Percentiles rank a stretch among this genome's conserved stretches.
phyloP scores from a whole-genome alignment of 371 early-diverging fungal genomes.

The Mucor circinelloides region DNA sequence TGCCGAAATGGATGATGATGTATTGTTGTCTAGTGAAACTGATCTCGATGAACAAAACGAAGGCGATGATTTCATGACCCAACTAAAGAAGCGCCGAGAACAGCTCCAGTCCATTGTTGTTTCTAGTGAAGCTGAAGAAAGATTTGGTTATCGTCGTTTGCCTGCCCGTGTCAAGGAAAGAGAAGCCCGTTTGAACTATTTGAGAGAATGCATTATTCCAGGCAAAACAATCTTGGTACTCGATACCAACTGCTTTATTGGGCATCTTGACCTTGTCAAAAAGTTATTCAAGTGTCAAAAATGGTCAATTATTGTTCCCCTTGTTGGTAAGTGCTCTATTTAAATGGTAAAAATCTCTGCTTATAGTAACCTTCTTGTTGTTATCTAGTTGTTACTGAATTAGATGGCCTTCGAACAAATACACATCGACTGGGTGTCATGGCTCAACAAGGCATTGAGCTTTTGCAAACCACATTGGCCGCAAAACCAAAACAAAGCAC shows the following conservation, averaged over 20 bases:
- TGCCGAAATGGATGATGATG: constrained; percentile 48
- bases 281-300: constrained; percentile 53
- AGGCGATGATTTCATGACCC: constrained; percentile 46
- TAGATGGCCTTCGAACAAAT: constrained; percentile 64
- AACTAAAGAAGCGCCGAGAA: constrained; percentile 47
- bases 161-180: constrained; percentile 36
- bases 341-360: background rate
- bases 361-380: background rate
- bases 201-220: constrained; percentile 40
- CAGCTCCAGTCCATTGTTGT: constrained; percentile 38
- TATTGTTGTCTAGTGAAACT: constrained; percentile 34
- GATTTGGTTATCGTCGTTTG: constrained; percentile 24
- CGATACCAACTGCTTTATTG: constrained; percentile 73
- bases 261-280: constrained; percentile 57
- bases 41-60: constrained; percentile 33
- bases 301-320: constrained; percentile 65
- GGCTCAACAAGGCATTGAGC: constrained; percentile 53
- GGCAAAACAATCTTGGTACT: constrained; percentile 61
- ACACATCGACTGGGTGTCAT: constrained; percentile 58
- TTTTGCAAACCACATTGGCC: constrained; percentile 53
- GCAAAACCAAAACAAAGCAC: constrained; percentile 31
- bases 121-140: constrained; percentile 20
- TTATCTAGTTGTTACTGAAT: constrained; percentile 58
- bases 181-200: constrained; percentile 33
- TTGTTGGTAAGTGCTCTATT: constrained; percentile 47